Percentiles rank a stretch among this genome's conserved stretches.
phyloP scores from a whole-genome alignment of 345 rosid genomes.

The Syzygium aromaticum region DNA sequence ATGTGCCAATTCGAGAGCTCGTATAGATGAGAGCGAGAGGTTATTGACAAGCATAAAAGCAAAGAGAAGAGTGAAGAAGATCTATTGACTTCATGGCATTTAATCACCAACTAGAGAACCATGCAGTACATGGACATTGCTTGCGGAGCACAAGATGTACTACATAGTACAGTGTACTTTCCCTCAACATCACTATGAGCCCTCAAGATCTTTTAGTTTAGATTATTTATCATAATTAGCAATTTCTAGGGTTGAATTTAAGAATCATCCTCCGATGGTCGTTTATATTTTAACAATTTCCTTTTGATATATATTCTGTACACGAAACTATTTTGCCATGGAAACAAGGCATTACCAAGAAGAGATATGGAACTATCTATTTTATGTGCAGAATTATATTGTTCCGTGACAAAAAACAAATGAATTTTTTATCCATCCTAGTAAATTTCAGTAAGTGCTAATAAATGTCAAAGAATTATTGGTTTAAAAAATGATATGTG shows the following conservation, averaged over 20 bases:
- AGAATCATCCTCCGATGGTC: not conserved
- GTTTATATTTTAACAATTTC: not conserved
- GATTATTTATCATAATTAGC: not conserved
- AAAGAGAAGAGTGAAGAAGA: not conserved
- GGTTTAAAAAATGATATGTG: not conserved
- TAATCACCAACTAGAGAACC: not conserved
- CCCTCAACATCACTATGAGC: not conserved
- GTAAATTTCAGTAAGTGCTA: not conserved
- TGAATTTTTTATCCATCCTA: not conserved
- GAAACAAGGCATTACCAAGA: not conserved
- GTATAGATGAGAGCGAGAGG: not conserved
- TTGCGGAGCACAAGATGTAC: not conserved
- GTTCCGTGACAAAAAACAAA: not conserved
- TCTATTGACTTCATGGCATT: not conserved
- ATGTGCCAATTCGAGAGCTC: not conserved
- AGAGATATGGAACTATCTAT: not conserved
- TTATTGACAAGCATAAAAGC: not conserved
- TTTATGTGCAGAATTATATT: not conserved
- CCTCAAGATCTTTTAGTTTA: not conserved
- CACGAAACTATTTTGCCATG: not conserved
- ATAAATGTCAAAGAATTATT: not conserved
- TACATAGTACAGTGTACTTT: not conserved
- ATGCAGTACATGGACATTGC: not conserved
- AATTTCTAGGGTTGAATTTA: not conserved
- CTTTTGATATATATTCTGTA: not conserved